These are phyloP conservation scores for Lasiosphaeriaceae sp. DNA, from an alignment of 495 filamentous ascomycete species.

Conservation along the genomic window DNA sequence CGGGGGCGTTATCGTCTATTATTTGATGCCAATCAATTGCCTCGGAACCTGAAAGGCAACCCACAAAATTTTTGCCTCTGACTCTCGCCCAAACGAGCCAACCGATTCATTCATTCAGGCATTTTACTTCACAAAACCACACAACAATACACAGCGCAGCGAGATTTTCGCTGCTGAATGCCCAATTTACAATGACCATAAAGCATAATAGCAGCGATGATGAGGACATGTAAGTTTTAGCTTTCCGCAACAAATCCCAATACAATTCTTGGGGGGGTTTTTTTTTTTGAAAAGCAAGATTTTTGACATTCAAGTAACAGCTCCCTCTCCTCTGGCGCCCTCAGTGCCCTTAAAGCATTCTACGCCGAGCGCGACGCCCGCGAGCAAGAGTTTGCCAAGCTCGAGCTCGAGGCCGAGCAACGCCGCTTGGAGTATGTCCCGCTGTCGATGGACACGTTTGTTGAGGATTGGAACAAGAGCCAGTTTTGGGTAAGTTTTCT, in stretches of 20 bases:
- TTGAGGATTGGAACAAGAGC: conserved; percentile 76
- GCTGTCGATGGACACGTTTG: conserved; percentile 67
- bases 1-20: background rate
- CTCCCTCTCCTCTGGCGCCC: conserved; percentile 55
- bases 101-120: background rate
- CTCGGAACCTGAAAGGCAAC: too few species aligned
- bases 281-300: background rate
- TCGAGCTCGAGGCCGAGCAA: conserved; percentile 46
- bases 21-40: background rate
- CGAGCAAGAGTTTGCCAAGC: conserved; percentile 60
- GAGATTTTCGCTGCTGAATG: too few species aligned
- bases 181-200: conserved; percentile 21
- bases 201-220: conserved; percentile 29
- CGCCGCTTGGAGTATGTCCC: conserved; percentile 14
- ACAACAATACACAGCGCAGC: too few species aligned
- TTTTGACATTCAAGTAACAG: conserved; percentile 28
- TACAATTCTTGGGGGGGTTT: too few species aligned
- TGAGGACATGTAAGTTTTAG: conserved; percentile 37
- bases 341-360: conserved; percentile 64
- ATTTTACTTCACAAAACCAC: conserved; percentile 1
- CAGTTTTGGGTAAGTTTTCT: conserved; percentile 66
- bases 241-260: too few species aligned
- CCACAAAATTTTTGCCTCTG: conserved; percentile 2
- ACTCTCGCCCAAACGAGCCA: background rate
- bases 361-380: conserved; percentile 62